Base-by-base conservation (phyloP, 371 early-diverging fungal species). In the Conidiobolus coronatus region DNA sequence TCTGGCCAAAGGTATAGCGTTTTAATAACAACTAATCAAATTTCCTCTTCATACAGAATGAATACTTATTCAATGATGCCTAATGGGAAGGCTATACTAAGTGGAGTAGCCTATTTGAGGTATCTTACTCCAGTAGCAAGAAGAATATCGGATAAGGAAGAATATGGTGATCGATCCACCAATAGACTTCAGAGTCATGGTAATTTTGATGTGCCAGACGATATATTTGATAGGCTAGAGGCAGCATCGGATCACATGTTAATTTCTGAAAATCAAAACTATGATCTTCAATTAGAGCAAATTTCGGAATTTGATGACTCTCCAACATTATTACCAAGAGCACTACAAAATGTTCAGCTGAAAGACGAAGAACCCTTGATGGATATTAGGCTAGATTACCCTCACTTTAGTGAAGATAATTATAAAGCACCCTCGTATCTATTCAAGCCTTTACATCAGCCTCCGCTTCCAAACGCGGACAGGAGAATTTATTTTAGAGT, bases 1-100 rank as follows among this genome's bases (percentile, higher is more conserved):
- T 55, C 61, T 7, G 62, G 57, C 9, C 65, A 65, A 23, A 50
- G 65, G 0, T 65, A 65, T 33, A 63, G 64, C 1, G 56, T 55
- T 11, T 35, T 65, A 7, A 51, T 65, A 22, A 42, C 50, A 17
- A 55, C 64, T n/a, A 55, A 59, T 37, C 61, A 64, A 29, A 41
- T 59, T 18, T 54, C 44, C 5, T 57, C 54, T 1, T 57, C 62
- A 4, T 24, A 52, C 12, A 36, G n/a, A 35, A 22, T 33, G 5
- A 19, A 24, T 21, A 45, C 29, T 9, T 19, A 21, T 17, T 17
- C 40, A 2, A 17, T 40, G 9, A 40, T 19, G 19, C 40, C 40
- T 9, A 9, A 9, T 29, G 17, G 14, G 5, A 18, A 4, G 7
- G 13, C 17, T 7, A 19, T 12, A 22, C 19, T 19, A 19, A 42